Conservation (phyloP, 2,329 filamentous ascomycete species). For the Grosmannia huntii region DNA sequence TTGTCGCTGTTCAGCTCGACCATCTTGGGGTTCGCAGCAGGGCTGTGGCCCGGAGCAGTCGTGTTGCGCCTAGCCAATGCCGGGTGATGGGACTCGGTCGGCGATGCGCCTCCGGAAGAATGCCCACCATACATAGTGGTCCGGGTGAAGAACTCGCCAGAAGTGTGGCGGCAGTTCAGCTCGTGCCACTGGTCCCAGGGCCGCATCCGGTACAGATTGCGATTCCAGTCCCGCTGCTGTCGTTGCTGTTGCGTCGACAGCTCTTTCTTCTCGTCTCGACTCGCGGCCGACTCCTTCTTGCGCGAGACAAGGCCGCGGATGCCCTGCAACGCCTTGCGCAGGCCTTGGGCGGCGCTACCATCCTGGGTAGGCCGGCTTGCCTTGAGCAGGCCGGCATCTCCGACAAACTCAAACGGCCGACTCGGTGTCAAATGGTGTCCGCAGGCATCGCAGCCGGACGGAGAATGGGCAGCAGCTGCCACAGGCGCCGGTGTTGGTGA, state of each 20-base stretch:
- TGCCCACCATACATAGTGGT: conserved; percentile 8
- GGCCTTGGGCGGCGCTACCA: background rate
- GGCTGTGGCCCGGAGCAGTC: background rate
- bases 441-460: background rate
- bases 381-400: background rate
- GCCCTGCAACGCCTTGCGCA: conserved; percentile 5
- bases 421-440: background rate
- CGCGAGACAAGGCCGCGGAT: conserved; percentile 5
- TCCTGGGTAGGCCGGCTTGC: background rate
- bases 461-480: background rate
- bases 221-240: background rate
- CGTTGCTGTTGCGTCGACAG: background rate
- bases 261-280: background rate
- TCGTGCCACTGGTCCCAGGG: conserved; percentile 10
- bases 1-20: background rate
- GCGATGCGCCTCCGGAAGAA: background rate
- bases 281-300: background rate
- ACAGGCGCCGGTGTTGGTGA: background rate
- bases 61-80: background rate
- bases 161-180: conserved; percentile 3
- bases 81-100: background rate
- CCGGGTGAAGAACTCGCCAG: conserved; percentile 2
- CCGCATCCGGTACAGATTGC: background rate
- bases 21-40: background rate
- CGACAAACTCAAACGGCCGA: conserved; percentile 4